Percentiles rank a stretch among this genome's conserved stretches.
phyloP scores from a whole-genome alignment of 805 yeast genomes.

The Starmerella ratchasimensis region DNA sequence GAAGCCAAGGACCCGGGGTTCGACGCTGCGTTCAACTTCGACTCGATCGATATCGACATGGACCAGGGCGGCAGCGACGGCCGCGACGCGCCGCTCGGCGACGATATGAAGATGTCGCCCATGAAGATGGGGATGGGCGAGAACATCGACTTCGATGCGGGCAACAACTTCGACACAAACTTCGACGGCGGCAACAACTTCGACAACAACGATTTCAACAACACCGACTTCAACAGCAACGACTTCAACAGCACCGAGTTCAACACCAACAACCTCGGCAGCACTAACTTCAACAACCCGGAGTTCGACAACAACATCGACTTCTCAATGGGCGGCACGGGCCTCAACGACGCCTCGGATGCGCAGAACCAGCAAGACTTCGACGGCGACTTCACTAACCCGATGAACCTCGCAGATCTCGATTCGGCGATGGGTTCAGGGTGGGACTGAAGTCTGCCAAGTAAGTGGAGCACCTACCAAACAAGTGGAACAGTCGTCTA shows the following conservation, averaged over 20 bases:
- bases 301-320: slow-evolving; percentile 1
- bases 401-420: slow-evolving; percentile 22
- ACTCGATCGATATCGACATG: background rate
- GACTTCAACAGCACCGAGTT: too few species aligned
- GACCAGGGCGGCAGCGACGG: background rate
- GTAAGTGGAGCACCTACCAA: background rate
- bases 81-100: background rate
- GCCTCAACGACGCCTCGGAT: background rate
- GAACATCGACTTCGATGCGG: too few species aligned
- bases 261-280: background rate
- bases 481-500: background rate
- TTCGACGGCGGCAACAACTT: background rate
- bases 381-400: slow-evolving; percentile 17
- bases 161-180: background rate
- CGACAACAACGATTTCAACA: background rate
- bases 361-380: slow-evolving; percentile 3
- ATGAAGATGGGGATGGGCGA: too few species aligned
- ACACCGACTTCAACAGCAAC: too few species aligned
- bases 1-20: background rate
- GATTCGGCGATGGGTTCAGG: slow-evolving; percentile 21
- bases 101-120: background rate
- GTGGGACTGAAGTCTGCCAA: slow-evolving; percentile 17
- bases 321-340: too few species aligned
- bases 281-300: background rate
- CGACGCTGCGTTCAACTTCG: background rate